Evolutionary conservation across 2,329 filamentous ascomycete genomes (phyloP), one percentile per base, ranked within the genome.

Genomic region (Alternaria arbusti): DNA sequence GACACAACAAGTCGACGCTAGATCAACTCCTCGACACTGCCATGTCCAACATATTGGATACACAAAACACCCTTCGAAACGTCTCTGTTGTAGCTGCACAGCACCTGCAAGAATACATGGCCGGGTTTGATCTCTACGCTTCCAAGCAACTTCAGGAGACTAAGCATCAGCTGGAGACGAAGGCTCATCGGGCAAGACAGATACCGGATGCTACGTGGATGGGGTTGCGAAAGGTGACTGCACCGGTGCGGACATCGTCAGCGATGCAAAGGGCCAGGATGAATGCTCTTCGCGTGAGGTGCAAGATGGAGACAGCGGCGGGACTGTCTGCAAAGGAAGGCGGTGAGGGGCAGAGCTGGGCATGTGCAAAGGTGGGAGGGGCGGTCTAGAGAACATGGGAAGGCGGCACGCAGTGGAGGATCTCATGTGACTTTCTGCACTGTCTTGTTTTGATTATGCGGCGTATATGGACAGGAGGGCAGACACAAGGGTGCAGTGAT

Each of bases 201-300:
- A 61, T 69, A 17, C 65, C 69, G n/a, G 67, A 52, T 32, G 64
- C 62, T n/a, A 60, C 72, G 22, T 77, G 74, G 74, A 51, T 43
- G 44, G 65, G 70, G 2, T 26, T 77, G 26, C 66, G 70, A 26
- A 65, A 68, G 13, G 68, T 59, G 13, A 77, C 73, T 13, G 74
- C 73, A 26, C 73, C 74, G 9, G 66, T 75, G 13, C 67, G 74
- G 20, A 71, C 70, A 6, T 77, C 74, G 12, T 61, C 67, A 46
- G 63, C 71, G n/a, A 59, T 78, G 54, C 62, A 72, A 59, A 70
- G 64, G 46, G 75, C 76, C 2, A 70, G 75, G 51, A 67, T 69
- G 55, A 78, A 78, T 45, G 76, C 78, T 13, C 69, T 75, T 23
- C 68, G 71, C 15, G 25, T 76, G 15, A 69, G 75, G 36, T 77